These are phyloP conservation scores for Acanthamoeba healyi DNA, from an alignment of 208 protist genomes.

Conservation along the genomic window DNA sequence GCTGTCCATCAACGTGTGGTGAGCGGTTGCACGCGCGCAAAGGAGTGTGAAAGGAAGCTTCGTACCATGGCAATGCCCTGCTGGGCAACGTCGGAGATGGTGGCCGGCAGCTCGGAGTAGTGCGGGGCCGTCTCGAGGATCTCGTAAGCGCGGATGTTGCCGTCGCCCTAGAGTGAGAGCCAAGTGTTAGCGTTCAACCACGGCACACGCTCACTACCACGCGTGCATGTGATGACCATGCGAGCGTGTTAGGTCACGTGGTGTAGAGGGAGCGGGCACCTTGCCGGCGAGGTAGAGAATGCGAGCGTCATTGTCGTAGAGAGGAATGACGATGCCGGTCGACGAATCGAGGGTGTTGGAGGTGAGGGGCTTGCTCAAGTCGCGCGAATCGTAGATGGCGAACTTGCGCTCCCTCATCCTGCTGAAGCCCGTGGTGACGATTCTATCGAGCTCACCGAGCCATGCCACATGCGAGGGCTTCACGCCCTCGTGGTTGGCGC, in stretches of 20 bases:
- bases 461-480: slow-evolving; percentile 58
- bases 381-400: slow-evolving; percentile 74
- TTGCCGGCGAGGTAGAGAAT: slow-evolving; percentile 82
- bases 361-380: slow-evolving; percentile 80
- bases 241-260: not conserved
- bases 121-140: slow-evolving; percentile 90
- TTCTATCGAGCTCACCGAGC: slow-evolving; percentile 29
- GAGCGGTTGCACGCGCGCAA: no score
- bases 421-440: slow-evolving; percentile 82
- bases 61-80: slow-evolving; percentile 35
- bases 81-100: not conserved
- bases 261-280: not conserved
- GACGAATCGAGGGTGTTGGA: slow-evolving; percentile 82
- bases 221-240: not conserved
- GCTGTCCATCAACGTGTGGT: not conserved
- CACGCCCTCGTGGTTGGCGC: slow-evolving; percentile 37
- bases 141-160: slow-evolving; percentile 96
- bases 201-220: no score
- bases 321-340: slow-evolving; percentile 84
- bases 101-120: slow-evolving; percentile 77
- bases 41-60: not conserved
- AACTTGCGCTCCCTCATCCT: slow-evolving; percentile 82
- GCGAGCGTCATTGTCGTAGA: slow-evolving; percentile 85
- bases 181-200: no score
- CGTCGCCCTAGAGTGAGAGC: slow-evolving; percentile 95